A percentile compares a stretch with the other conserved stretches of the same genome.
phyloP scores from a whole-genome alignment of 495 filamentous ascomycete genomes.

The Podospora tetraspora region DNA sequence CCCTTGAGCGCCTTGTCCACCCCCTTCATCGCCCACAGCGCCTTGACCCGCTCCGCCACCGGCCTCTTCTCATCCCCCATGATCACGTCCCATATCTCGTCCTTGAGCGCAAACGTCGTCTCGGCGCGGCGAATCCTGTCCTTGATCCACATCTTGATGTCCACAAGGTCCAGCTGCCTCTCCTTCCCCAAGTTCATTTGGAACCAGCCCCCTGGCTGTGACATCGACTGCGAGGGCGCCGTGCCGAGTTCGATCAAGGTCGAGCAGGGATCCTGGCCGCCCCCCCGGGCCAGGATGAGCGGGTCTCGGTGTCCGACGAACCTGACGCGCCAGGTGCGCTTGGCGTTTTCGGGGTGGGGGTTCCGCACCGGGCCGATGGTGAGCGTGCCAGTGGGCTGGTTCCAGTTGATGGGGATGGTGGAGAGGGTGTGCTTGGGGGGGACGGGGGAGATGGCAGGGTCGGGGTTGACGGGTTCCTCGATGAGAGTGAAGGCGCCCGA shows the following conservation, averaged over 20 bases:
- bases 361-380: constrained; percentile 24
- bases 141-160: constrained; percentile 25
- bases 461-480: constrained; percentile 28
- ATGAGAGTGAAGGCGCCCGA: constrained; percentile 41
- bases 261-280: not conserved
- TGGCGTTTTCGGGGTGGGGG: constrained; percentile 3
- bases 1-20: constrained; percentile 33
- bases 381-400: constrained; percentile 23
- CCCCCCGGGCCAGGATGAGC: too few species aligned
- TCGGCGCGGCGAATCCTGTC: constrained; percentile 39
- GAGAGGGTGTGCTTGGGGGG: constrained; percentile 21
- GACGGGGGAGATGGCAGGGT: constrained; percentile 17
- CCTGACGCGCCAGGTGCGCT: constrained; percentile 21
- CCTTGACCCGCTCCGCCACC: constrained; percentile 27
- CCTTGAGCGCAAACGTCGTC: constrained; percentile 39
- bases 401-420: constrained; percentile 25
- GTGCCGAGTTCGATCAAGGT: constrained; percentile 15
- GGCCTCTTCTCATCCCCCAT: constrained; percentile 11
- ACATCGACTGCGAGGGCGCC: constrained; percentile 11
- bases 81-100: constrained; percentile 36
- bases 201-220: constrained; percentile 1
- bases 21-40: constrained; percentile 27
- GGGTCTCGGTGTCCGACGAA: constrained; percentile 17
- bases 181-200: constrained; percentile 31
- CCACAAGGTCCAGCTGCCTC: constrained; percentile 32